Percentiles rank a stretch among this genome's conserved stretches.
phyloP scores from a whole-genome alignment of 108 stramenopile genomes.

The Nitzschia sp. region DNA sequence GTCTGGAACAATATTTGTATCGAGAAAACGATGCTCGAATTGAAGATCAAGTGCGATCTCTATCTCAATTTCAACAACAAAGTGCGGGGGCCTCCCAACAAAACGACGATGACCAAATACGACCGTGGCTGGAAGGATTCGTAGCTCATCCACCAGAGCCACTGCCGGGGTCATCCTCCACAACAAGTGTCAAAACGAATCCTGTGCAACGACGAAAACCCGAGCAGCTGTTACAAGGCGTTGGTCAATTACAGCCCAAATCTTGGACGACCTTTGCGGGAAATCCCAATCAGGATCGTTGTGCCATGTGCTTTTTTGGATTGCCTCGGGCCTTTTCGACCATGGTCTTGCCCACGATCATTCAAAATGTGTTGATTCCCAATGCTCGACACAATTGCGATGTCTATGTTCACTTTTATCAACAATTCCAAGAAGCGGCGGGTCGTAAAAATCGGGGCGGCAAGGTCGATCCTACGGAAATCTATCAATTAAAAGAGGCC shows the following conservation, averaged over 20 bases:
- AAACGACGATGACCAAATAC: constrained; percentile 45
- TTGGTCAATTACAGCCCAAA: constrained; percentile 33
- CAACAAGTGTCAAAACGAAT: not conserved
- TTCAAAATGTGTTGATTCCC: constrained; percentile 46
- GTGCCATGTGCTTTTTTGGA: constrained; percentile 48
- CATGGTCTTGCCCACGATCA: constrained; percentile 60
- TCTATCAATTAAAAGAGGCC: constrained; percentile 40
- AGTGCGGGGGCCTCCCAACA: not conserved
- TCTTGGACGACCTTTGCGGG: constrained; percentile 22
- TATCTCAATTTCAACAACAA: constrained; percentile 9
- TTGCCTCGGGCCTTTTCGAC: constrained; percentile 47
- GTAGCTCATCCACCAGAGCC: not conserved
- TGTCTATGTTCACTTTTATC: constrained; percentile 49
- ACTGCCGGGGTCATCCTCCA: not conserved
- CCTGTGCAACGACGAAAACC: not conserved
- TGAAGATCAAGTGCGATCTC: constrained; percentile 18
- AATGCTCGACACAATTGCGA: constrained; percentile 62
- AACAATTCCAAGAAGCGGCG: constrained; percentile 35
- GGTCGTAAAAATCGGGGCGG: constrained; percentile 50
- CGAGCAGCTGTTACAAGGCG: constrained; percentile 12
- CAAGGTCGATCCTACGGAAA: constrained; percentile 41
- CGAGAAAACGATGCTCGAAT: constrained; percentile 58
- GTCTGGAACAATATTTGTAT: constrained; percentile 56
- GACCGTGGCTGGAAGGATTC: constrained; percentile 57
- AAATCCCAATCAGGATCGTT: constrained; percentile 25